Conservation (phyloP, 176 grass and related monocot genomes). For the Secale cereale region DNA sequence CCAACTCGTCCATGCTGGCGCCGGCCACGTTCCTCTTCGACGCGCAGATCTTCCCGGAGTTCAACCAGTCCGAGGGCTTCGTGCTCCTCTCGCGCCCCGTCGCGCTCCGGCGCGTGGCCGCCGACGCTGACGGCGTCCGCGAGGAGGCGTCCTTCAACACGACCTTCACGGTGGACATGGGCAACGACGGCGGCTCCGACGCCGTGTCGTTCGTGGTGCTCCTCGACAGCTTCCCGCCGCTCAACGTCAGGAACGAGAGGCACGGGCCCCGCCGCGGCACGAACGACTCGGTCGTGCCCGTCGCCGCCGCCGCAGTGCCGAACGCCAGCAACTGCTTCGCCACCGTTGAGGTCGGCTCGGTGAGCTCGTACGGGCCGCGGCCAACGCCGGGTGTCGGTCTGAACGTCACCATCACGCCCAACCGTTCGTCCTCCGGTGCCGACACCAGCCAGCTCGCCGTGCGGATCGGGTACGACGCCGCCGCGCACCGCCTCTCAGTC, state of each 20-base stretch:
- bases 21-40: conserved; percentile 9
- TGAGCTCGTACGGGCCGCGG: not conserved
- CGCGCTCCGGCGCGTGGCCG: not conserved
- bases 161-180: not conserved
- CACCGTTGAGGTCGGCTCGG: not conserved
- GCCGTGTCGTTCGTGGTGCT: conserved; percentile 8
- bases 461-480: conserved; percentile 13
- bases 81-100: not conserved
- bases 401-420: conserved; percentile 28
- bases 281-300: not conserved
- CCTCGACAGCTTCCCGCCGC: not conserved
- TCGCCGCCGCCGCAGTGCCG: not conserved
- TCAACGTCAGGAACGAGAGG: rapidly evolving
- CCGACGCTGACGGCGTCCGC: not conserved
- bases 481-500: not conserved
- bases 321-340: not conserved
- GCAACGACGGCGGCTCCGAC: not conserved
- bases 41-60: not conserved
- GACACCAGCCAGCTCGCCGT: not conserved
- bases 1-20: not conserved
- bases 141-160: not conserved
- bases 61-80: not conserved
- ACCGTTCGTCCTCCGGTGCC: not conserved
- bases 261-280: not conserved
- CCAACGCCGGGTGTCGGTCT: not conserved